Evolutionary conservation across 345 rosid species (phyloP), one percentile per base, ranked within the genome.

Genomic region (Eucalyptus pumila): DNA sequence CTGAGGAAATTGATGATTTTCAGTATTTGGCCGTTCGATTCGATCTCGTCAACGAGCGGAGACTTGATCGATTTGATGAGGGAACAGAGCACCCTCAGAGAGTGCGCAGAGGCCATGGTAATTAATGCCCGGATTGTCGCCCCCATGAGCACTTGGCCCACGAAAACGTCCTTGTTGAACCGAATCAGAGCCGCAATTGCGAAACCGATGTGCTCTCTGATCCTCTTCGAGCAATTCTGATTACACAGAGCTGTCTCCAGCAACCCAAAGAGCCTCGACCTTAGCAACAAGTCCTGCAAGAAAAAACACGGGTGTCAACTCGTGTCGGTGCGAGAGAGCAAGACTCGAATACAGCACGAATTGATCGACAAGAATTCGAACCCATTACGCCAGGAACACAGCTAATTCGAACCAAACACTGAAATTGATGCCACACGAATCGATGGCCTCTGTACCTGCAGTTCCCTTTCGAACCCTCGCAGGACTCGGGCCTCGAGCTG

Each of bases 121-220:
- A 94, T 85, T 13, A 96, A 89, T 34, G 96, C 97, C 8, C 90
- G 92, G 14, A 95, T 90, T 14, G 94, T 89, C 32, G 87, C 88
- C 85, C 93, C 93, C 95, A 94, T 94, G 13, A 87, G 23, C 69
- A 95, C 93, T 91, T 95, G 94, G 50, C 97, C 98, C 42, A 91
- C 96, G 40, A 96, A 96, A 12, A 95, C 98, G 86, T 95, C 97
- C 89, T 95, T 94, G 93, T 96, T 96, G 90, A 96, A 96, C 69
- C 89, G 88, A 76, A 96, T 93, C 90, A 96, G 89, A 23, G 94
- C 92, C 5, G 93, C 89, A 6, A 95, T 62, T 19, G 91, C 90
- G 51, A 87, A 92, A 7, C 94, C 97, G 7, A 94, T 91, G 16
- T 90, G 88, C 88, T 96, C 97, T 86, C 95, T 86, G 49, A 92